Base-by-base conservation (phyloP, 1,139 yeast species). In the Taphrina populina region DNA sequence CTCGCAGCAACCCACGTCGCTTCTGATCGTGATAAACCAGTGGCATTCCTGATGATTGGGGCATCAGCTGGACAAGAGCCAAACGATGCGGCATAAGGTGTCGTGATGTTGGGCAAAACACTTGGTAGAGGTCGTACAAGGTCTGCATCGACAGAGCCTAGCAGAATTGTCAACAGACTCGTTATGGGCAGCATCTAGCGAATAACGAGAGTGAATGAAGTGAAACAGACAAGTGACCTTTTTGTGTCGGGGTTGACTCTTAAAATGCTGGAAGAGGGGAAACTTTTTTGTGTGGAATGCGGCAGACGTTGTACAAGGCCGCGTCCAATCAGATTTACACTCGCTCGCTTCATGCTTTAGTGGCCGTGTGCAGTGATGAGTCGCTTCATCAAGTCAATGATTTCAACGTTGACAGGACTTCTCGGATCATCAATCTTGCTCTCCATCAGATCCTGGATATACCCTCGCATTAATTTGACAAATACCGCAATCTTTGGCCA, bases 401-500 rank as follows among this genome's bases (percentile, higher is more conserved):
- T 30, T 2, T 43, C 47, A 10, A 30, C 37, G 20, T 43, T 43
- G 6, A 24, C 47, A 4, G 19, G n/a, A 19, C 37, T 23, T n/a
- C 3, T 8, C 10, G 47, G 47, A 19, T 43, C 36, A 30, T 43
- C 47, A 19, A 43, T 43, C 20, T 43, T 43, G 5, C 36, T 35
- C 7, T 43, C 47, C 47, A 43, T 43, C 29, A 43, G 23, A 11
- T 43, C 47, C 37, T 29, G 37, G 2, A 43, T 43, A 29, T 43
- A 43, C 27, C 58, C 46, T 2, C 95, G 73, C 53, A 92, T 70
- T 58, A 84, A 79, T 60, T 85, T 85, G 35, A 88, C 77, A 53
- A 90, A 72, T 3, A 92, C 95, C 0, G 94, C 97, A 65, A 90
- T 88, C 63, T 94, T 84, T 62, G 95, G 86, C 96, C 97, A 88